Evolutionary conservation across 768 basidiomycete species (phyloP), one percentile per base, ranked within the genome.

Genomic region (Thelephora aurantiotincta): DNA sequence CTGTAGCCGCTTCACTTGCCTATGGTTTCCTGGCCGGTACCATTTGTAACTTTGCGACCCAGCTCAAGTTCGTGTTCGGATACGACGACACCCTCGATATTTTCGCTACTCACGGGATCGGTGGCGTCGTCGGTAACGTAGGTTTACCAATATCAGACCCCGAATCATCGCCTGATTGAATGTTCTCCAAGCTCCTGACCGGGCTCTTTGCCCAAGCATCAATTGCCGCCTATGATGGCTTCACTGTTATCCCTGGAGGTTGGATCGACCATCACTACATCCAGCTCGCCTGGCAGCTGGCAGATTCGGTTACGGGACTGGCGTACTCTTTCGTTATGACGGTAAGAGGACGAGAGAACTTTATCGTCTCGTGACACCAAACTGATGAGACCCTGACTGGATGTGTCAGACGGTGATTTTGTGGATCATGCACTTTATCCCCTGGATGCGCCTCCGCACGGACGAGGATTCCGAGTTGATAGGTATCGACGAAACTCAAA

Each of bases 21-120:
- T 93, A 89, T 59, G 94, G 94, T 35, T 72, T 93, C 53, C 67
- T 88, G 57, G 85, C 82, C 0, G 87, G 87, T 14, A 84, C 82
- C 0, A 54, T 80, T 2, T 96, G 89, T 69, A 98, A 98, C 65
- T 90, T 89, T 62, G 87, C 90, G n/a, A 97, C 94, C 3, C 82
- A 94, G 56, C 74, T 98, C 60, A 98, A 97, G 67, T 89, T 85
- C 61, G 44, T 85, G 23, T 67, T 79, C 53, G 69, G 71, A 26
- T 87, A 79, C 54, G 87, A 90, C 51, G 87, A 90, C 58, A 73
- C 82, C 12, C 75, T 90, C 14, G 87, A 90, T 72, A 91, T 97
- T 59, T 96, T 94, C 58, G 90, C 93, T 4, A 80, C 81, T 13
- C 86, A 89, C 56, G 75, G 70, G 30, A 60, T 91, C 42, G 89